Evolutionary conservation across 2,329 filamentous ascomycete species (phyloP).

Genomic region (Pseudophaeomoniella oleicola): DNA sequence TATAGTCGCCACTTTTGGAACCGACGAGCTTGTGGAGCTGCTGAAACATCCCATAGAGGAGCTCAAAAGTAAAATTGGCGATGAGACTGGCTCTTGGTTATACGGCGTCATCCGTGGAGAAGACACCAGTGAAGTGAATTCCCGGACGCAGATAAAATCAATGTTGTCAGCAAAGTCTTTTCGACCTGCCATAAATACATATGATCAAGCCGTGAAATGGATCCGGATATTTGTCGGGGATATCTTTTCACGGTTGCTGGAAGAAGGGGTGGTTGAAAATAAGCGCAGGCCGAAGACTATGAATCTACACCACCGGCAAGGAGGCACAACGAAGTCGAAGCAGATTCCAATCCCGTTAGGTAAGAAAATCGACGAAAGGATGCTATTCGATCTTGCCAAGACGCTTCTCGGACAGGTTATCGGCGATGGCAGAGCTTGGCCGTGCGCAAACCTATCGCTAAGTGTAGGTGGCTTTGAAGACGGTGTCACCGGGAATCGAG

Average conservation of each 20-base stretch:
- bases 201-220: conserved; percentile 72
- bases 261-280: conserved; percentile 80
- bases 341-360: conserved; percentile 64
- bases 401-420: conserved; percentile 64
- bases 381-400: conserved; percentile 62
- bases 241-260: conserved; percentile 75
- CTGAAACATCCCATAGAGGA: conserved; percentile 58
- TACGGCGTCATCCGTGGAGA: conserved; percentile 73
- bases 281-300: conserved; percentile 75
- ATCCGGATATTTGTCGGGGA: conserved; percentile 82
- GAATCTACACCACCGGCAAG: conserved; percentile 68
- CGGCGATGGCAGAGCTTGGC: conserved; percentile 68
- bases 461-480: conserved; percentile 91
- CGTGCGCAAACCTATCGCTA: conserved; percentile 77
- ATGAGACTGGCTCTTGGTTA: conserved; percentile 75
- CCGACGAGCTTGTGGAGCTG: conserved; percentile 64
- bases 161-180: conserved; percentile 98
- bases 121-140: conserved; percentile 77
- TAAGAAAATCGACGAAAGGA: conserved; percentile 54
- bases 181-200: conserved; percentile 61
- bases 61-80: conserved; percentile 62
- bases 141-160: conserved; percentile 84
- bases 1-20: conserved; percentile 65
- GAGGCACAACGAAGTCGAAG: conserved; percentile 58
- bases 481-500: conserved; percentile 66